Conservation (phyloP, 768 basidiomycete species). For the Mycena maculata region DNA sequence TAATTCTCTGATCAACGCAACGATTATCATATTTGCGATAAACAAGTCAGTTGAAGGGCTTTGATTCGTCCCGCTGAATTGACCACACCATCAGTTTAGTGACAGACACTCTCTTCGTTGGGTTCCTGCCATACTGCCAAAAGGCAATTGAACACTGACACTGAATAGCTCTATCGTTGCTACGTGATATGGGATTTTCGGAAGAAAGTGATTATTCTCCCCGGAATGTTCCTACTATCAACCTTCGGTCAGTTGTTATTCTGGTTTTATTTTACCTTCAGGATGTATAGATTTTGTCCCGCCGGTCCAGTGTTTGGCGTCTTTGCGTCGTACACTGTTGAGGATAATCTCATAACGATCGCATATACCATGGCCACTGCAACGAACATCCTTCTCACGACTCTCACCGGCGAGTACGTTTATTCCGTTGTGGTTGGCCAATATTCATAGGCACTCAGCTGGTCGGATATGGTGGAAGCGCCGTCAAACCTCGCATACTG, state of each 20-base stretch:
- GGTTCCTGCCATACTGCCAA: not conserved
- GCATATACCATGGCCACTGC: not conserved
- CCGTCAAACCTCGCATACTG: not conserved
- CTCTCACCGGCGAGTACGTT: not conserved
- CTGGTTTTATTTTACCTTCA: too few species aligned
- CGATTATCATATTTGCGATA: not conserved
- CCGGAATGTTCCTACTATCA: not conserved
- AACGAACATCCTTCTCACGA: not conserved
- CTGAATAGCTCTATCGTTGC: not conserved
- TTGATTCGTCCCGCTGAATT: not conserved
- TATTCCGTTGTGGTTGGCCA: not conserved
- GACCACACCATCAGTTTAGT: not conserved
- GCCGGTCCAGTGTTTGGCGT: not conserved
- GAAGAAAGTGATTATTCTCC: not conserved
- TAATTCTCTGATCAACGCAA: not conserved
- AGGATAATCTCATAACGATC: not conserved
- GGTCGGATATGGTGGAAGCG: slow-evolving; percentile 4
- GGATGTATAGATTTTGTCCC: not conserved
- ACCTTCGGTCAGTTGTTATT: slow-evolving; percentile 1
- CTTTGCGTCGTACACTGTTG: too few species aligned
- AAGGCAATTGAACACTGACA: not conserved
- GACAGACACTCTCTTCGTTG: not conserved
- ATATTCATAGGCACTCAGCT: not conserved
- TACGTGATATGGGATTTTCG: slow-evolving; percentile 7
- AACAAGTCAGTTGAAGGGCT: not conserved